Conservation (phyloP, 768 basidiomycete genomes). For the Pleurotus giganteus region DNA sequence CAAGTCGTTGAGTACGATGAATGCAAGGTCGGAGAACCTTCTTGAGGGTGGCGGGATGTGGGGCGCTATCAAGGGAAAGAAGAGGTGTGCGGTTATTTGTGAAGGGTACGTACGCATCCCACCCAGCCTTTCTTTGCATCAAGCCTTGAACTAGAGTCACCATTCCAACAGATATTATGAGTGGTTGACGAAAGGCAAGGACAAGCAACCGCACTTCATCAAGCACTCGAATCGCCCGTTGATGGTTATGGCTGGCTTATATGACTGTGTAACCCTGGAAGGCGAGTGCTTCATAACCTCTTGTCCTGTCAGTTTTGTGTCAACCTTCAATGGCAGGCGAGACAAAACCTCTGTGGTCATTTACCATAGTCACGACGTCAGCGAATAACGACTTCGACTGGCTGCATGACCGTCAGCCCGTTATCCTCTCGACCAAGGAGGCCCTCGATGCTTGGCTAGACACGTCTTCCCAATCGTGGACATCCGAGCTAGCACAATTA, state of each 20-base stretch:
- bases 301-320: neutral
- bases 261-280: slow-evolving; percentile 69
- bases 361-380: slow-evolving; percentile 85
- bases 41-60: slow-evolving; percentile 79
- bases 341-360: slow-evolving; percentile 67
- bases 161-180: slow-evolving; percentile 91
- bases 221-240: slow-evolving; percentile 70
- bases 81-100: slow-evolving; percentile 82
- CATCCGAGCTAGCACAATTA: slow-evolving; percentile 51
- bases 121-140: neutral
- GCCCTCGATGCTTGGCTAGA: slow-evolving; percentile 80
- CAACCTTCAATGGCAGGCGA: slow-evolving; percentile 36
- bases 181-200: slow-evolving; percentile 84
- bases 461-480: slow-evolving; percentile 67
- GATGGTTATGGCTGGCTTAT: slow-evolving; percentile 88
- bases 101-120: slow-evolving; percentile 30
- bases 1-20: slow-evolving; percentile 77
- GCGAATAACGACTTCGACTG: slow-evolving; percentile 70
- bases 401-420: slow-evolving; percentile 91
- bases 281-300: slow-evolving; percentile 41
- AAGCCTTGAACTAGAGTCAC: neutral
- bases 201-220: slow-evolving; percentile 79
- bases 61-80: slow-evolving; percentile 75
- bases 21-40: slow-evolving; percentile 85
- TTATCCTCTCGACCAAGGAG: slow-evolving; percentile 63